Base-by-base conservation (phyloP, 768 basidiomycete genomes). In the Lepiota subincarnata region DNA sequence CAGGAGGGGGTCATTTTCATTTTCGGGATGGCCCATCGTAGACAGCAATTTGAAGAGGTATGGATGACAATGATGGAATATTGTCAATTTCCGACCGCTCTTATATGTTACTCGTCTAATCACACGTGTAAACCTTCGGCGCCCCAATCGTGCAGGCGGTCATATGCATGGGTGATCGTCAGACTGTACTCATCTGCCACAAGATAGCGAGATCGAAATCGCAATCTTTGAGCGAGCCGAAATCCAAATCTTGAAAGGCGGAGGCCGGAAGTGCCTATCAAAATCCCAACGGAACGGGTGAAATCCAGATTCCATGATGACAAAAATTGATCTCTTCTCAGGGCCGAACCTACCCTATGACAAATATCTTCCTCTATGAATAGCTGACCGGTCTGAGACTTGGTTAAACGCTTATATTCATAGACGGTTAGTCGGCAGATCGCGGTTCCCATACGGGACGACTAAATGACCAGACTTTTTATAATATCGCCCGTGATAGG, bases 1-100 rank as follows among this genome's bases (percentile, higher is more conserved):
- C 39, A 68, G 56, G 56, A 69, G 62, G 11, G 66, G 60, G 12
- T 63, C 59, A 1, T 62, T 59, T 57, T 68, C 67, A 8, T 43
- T 49, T 20, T 42, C 46, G 35, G 43, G 58, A 34, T 42, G 56
- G 19, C 65, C 63, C 65, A 65, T 67, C 14, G 34, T 50, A 14
- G 55, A 50, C 4, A 45, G 26, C 16, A 37, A 26, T 18, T 22
- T 14, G 46, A 13, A 24, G 7, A 11, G 35, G 46, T 48, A 19
- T 35, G 34, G 41, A 44, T 51, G 42, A 38, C 48, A 40, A 53
- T 28, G 50, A 39, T 48, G 50, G 48, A 40, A 10, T 12, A 46
- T 46, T 28, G 37, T 48, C 26, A 20, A 38, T 31, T 22, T 16
- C 38, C 38, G 35, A 26, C 49, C 12, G 39, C 37, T 47, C 61